Base-by-base conservation (phyloP, 345 rosid genomes). In the Excoecaria agallocha region DNA sequence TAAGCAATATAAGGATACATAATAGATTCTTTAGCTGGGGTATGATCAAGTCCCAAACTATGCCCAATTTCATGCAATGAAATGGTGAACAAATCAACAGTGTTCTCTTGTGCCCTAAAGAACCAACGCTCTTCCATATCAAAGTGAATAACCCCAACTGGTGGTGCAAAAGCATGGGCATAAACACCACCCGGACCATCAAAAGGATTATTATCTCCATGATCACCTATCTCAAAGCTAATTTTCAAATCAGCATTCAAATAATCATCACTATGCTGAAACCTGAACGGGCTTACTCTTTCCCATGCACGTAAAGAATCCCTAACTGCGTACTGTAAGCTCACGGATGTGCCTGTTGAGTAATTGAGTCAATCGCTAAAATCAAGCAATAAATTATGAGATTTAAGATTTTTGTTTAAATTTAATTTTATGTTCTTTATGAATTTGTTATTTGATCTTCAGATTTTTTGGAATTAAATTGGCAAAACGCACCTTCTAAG, bases 41-140 rank as follows among this genome's bases (percentile, higher is more conserved):
- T 61, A 35, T 61, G 66, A 11, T 61, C 41, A 12, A 61, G 66
- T 37, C 66, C 66, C 43, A 61, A 61, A 25, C 16, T 15, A 61
- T 61, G 66, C 9, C 66, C 66, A 35, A 61, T 61, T 30, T 61
- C 66, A 35, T 61, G 66, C 66, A 61, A 61, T 15, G 66, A 7
- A 61, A 61, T 16, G 12, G 45, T 61, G 17, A 35, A 61, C 7
- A 61, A 11, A 61, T 61, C 43, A 61, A 30, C 66, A 13, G 9
- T 35, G 8, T 16, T 9, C 8, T 9, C 30, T 30, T 30, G 30
- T 30, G 30, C 1, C 30, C 30, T 30, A 30, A 30, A 30, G 30
- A 30, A 30, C 66, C 66, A 61, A 30, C 13, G 15, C n/a, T 61
- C 45, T 12, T 61, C 45, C 35, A 35, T 25, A 61, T 61, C 43